A percentile compares a stretch with the other conserved stretches of the same genome.
Conservation (phyloP, 495 filamentous ascomycete genomes). For the Talaromyces proteolyticus region DNA sequence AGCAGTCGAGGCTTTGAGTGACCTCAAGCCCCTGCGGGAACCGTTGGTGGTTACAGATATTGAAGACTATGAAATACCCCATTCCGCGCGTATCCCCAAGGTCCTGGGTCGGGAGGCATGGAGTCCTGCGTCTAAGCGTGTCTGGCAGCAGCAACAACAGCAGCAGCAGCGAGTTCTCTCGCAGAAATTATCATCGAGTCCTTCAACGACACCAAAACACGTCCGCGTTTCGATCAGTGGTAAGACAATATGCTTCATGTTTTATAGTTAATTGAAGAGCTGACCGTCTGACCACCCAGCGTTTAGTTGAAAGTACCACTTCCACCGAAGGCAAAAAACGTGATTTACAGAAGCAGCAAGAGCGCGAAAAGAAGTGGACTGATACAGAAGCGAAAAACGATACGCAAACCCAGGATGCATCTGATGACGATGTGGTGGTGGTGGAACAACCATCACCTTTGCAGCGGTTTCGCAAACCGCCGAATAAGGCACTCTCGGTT, state of each 20-base stretch:
- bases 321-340: slow-evolving; percentile 38
- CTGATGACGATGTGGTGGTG: slow-evolving; percentile 2
- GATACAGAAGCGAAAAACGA: slow-evolving; percentile 2
- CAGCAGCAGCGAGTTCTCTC: slow-evolving; percentile 1
- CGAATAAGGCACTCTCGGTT: slow-evolving; percentile 79
- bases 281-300: slow-evolving; percentile 54
- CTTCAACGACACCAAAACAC: neutral
- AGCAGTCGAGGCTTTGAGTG: neutral
- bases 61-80: slow-evolving; percentile 24
- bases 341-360: slow-evolving; percentile 28
- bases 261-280: slow-evolving; percentile 17
- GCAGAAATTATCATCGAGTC: neutral
- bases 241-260: slow-evolving; percentile 13
- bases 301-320: slow-evolving; percentile 54
- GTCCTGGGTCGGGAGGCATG: slow-evolving; percentile 15
- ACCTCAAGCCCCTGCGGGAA: neutral
- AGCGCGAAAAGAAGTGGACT: slow-evolving; percentile 23
- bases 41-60: slow-evolving; percentile 19
- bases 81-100: slow-evolving; percentile 19
- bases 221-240: slow-evolving; percentile 12
- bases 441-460: slow-evolving; percentile 45
- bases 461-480: slow-evolving; percentile 72
- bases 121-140: slow-evolving; percentile 10
- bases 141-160: slow-evolving; percentile 6
- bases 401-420: no score